phyloP scores from a whole-genome alignment of 352 stramenopile genomes.

The Globisporangium paroecandrum region DNA sequence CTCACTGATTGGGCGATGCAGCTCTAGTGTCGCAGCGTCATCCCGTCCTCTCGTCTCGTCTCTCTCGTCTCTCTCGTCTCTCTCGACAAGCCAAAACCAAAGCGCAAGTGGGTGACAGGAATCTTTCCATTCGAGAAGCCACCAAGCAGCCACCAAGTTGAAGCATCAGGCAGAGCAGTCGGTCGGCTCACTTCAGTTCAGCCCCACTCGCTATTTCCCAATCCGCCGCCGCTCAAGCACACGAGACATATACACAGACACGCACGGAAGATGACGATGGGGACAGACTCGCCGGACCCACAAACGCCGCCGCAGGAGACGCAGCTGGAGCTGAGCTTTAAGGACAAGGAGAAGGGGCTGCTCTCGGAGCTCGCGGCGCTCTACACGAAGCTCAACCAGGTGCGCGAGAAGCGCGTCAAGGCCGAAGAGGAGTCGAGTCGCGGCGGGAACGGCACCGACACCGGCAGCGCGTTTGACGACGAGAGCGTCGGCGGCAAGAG shows the following conservation, averaged over 20 bases:
- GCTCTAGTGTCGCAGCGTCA: conserved; percentile 1
- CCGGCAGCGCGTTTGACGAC: conserved; percentile 23
- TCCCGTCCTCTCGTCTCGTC: background rate
- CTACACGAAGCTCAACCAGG: conserved; percentile 81
- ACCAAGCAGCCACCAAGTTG: conserved; percentile 2
- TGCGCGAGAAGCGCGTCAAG: conserved; percentile 74
- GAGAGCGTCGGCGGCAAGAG: conserved; percentile 23
- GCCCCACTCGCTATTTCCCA: conserved; percentile 1
- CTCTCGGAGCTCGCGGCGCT: conserved; percentile 66
- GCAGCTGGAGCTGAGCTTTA: conserved; percentile 31
- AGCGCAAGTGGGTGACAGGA: background rate
- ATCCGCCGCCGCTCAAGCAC: background rate
- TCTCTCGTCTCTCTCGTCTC: too few relatives aligned
- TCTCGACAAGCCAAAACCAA: background rate
- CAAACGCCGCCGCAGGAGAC: background rate
- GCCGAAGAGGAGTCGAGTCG: conserved; percentile 51
- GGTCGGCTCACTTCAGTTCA: background rate
- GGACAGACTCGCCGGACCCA: conserved; percentile 13
- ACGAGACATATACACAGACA: background rate
- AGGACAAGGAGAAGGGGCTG: conserved; percentile 68
- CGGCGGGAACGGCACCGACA: conserved; percentile 19
- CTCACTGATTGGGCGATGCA: conserved; percentile 5
- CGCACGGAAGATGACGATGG: background rate
- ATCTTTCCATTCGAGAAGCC: conserved; percentile 2
- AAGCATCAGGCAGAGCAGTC: background rate